These are phyloP conservation scores for Capsicum chinense DNA, from an alignment of 257 asterid species.

Conservation along the genomic window DNA sequence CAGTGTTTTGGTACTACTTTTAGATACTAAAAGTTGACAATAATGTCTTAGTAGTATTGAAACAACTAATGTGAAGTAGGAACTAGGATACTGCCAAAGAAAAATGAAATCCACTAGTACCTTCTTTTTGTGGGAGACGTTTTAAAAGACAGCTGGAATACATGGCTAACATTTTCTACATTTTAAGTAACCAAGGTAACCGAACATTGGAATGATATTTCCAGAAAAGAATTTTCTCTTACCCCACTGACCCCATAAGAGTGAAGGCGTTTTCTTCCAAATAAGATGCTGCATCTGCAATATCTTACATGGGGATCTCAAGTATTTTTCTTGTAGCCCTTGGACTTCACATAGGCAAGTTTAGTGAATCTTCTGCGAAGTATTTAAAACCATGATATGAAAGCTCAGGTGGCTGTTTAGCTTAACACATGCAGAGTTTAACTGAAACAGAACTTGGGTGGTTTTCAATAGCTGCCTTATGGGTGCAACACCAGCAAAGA, in stretches of 20 bases:
- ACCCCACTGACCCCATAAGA: neutral
- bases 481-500: neutral
- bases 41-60: conserved; percentile 1
- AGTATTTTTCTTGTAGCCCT: neutral
- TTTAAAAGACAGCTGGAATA: neutral
- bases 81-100: neutral
- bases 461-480: neutral
- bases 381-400: neutral
- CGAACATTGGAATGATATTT: neutral
- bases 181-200: neutral
- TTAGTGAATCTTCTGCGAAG: neutral
- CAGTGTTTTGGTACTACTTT: neutral
- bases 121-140: neutral
- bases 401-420: neutral
- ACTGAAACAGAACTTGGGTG: neutral
- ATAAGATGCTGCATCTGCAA: neutral
- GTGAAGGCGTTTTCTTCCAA: neutral
- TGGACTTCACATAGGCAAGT: neutral
- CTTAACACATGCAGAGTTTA: neutral
- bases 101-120: neutral
- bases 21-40: neutral
- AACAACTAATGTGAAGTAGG: conserved; percentile 6
- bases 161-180: neutral
- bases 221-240: neutral
- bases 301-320: neutral